phyloP scores from a whole-genome alignment of 768 basidiomycete species.

The Chalciporus sphaerocephalus region DNA sequence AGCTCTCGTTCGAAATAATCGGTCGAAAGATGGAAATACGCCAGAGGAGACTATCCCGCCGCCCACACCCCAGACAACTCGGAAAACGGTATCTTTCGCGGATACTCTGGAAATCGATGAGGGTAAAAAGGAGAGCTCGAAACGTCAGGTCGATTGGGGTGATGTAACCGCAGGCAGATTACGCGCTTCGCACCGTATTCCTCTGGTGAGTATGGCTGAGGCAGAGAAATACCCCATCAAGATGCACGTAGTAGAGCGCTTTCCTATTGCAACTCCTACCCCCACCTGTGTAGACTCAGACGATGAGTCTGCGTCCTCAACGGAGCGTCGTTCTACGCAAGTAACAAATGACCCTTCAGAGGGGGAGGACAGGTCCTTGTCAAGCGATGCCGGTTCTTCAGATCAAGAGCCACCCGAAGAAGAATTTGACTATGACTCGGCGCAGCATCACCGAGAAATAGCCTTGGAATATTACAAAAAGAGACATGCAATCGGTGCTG shows the following conservation, averaged over 20 bases:
- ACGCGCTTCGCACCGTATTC: constrained; percentile 35
- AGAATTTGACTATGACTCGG: constrained; percentile 55
- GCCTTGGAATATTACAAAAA: constrained; percentile 67
- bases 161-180: constrained; percentile 52
- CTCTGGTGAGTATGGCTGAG: constrained; percentile 29
- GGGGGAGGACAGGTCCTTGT: constrained; percentile 15
- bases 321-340: constrained; percentile 31
- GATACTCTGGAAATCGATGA: constrained; percentile 31
- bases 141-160: constrained; percentile 42
- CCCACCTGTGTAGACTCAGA: constrained; percentile 50
- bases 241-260: constrained; percentile 63
- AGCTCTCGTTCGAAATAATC: constrained; percentile 47
- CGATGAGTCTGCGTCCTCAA: constrained; percentile 54
- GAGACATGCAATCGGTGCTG: constrained; percentile 51
- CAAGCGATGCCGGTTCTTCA: constrained; percentile 24
- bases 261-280: constrained; percentile 32
- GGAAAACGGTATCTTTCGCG: constrained; percentile 67
- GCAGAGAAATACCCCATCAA: constrained; percentile 54
- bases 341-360: constrained; percentile 25
- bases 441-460: constrained; percentile 70
- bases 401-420: constrained; percentile 45
- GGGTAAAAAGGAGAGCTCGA: constrained; percentile 7
- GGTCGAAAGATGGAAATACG: constrained; percentile 32
- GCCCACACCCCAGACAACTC: constrained; percentile 32
- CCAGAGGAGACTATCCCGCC: constrained; percentile 27